phyloP scores from a whole-genome alignment of 2,329 filamentous ascomycete species.

The Grosmannia huntii region DNA sequence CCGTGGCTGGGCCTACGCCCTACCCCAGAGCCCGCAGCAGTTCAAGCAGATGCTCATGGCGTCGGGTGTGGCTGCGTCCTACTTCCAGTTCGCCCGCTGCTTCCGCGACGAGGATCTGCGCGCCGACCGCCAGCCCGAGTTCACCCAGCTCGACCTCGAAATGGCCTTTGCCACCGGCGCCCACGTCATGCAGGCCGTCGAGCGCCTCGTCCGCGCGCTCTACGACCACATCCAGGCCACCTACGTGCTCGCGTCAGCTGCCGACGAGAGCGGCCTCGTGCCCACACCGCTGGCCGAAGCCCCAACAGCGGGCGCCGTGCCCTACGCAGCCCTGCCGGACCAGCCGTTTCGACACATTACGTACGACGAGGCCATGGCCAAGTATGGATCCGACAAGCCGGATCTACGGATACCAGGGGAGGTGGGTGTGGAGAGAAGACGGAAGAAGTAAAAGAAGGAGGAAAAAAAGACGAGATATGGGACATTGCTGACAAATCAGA shows the following conservation, averaged over 20 bases:
- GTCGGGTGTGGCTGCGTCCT: constrained; percentile 58
- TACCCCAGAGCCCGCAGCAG: constrained; percentile 94
- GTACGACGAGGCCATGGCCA: constrained; percentile 67
- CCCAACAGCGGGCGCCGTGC: neutral
- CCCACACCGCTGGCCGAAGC: constrained; percentile 2
- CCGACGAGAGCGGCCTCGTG: constrained; percentile 17
- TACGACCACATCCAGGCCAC: constrained; percentile 36
- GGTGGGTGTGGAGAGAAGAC: constrained; percentile 25
- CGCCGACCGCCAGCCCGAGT: constrained; percentile 89
- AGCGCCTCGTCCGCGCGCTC: constrained; percentile 39
- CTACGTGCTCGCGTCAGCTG: constrained; percentile 16
- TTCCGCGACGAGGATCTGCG: constrained; percentile 91
- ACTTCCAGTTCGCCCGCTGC: constrained; percentile 88
- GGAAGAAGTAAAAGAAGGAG: too few species aligned
- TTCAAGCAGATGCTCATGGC: constrained; percentile 98
- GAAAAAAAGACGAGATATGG: too few species aligned
- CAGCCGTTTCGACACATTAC: constrained; percentile 44
- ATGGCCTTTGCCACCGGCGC: constrained; percentile 71
- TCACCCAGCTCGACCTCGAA: constrained; percentile 87
- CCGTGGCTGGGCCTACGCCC: constrained; percentile 67
- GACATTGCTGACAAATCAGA: constrained; percentile 30
- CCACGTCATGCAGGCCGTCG: constrained; percentile 50
- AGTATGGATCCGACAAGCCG: constrained; percentile 84
- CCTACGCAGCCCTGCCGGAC: constrained; percentile 14
- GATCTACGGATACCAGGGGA: constrained; percentile 59